Evolutionary conservation across 176 grass and related monocot genomes (phyloP).

Genomic region (Bolboschoenus planiculmis): DNA sequence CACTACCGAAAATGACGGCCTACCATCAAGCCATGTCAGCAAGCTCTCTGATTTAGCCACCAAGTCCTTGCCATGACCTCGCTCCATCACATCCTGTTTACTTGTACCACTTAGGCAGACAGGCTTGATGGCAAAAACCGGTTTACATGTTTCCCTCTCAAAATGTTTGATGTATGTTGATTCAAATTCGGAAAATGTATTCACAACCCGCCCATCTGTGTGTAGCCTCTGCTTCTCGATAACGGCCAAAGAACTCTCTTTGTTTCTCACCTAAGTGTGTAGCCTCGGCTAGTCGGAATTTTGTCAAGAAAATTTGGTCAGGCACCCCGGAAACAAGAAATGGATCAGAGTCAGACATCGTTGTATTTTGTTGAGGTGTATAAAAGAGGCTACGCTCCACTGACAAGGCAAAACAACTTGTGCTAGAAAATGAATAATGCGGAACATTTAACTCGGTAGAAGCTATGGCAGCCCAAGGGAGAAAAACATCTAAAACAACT

Average conservation of each 20-base stretch:
- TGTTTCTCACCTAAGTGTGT: slow-evolving; percentile 35
- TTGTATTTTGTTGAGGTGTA: slow-evolving; percentile 22
- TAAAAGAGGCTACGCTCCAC: slow-evolving; percentile 43
- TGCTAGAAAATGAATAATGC: slow-evolving; percentile 52
- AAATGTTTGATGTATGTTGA: slow-evolving; percentile 44
- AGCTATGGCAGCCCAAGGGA: slow-evolving; percentile 47
- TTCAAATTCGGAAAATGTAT: slow-evolving; percentile 52
- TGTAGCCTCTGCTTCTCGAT: slow-evolving; percentile 33
- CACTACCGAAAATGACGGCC: slow-evolving; percentile 40
- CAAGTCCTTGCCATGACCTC: slow-evolving; percentile 23
- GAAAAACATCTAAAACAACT: slow-evolving; percentile 49
- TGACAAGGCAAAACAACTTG: slow-evolving; percentile 56
- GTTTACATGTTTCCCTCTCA: slow-evolving; percentile 51
- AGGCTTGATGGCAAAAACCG: slow-evolving; percentile 44
- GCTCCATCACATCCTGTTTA: slow-evolving; percentile 32
- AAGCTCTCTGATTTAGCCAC: slow-evolving; percentile 22
- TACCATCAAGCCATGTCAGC: slow-evolving; percentile 44
- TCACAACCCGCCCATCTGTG: slow-evolving; percentile 61
- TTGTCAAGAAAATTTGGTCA: slow-evolving; percentile 36
- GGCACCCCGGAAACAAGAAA: slow-evolving; percentile 47
- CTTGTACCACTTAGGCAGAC: slow-evolving; percentile 43
- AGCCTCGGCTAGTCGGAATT: slow-evolving; percentile 46
- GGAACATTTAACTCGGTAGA: slow-evolving; percentile 39
- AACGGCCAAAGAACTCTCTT: slow-evolving; percentile 40
- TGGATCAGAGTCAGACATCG: slow-evolving; percentile 29